A percentile compares a stretch with the other conserved stretches of the same genome.
phyloP scores from a whole-genome alignment of 2,329 filamentous ascomycete species.

The Venturia aucupariae region DNA sequence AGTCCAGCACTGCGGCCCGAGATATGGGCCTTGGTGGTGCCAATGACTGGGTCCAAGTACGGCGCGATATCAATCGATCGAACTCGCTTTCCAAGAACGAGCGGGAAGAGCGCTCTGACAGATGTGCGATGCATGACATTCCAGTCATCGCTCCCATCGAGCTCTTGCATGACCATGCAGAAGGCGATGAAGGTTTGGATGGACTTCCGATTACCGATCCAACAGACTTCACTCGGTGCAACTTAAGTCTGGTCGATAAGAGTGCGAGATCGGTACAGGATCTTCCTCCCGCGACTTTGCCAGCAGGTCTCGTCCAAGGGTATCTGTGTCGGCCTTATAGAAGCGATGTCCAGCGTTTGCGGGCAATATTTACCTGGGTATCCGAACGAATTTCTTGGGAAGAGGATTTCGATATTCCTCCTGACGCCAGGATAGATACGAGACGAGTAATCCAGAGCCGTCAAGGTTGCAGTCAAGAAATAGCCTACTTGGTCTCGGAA shows the following conservation, averaged over 20 bases:
- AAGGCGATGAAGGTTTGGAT: slow-evolving; percentile 84
- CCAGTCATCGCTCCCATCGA: slow-evolving; percentile 83
- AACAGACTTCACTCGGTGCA: slow-evolving; percentile 70
- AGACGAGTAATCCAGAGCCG: slow-evolving; percentile 75
- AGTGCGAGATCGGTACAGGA: slow-evolving; percentile 83
- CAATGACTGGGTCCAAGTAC: slow-evolving; percentile 94
- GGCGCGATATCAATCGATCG: slow-evolving; percentile 88
- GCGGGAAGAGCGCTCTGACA: slow-evolving; percentile 70
- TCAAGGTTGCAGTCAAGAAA: slow-evolving; percentile 79
- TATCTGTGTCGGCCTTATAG: slow-evolving; percentile 92
- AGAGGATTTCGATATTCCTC: slow-evolving; percentile 63
- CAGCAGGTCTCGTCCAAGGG: slow-evolving; percentile 73
- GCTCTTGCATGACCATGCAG: slow-evolving; percentile 70
- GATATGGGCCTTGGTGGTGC: slow-evolving; percentile 60
- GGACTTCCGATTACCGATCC: slow-evolving; percentile 74
- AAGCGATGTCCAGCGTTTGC: slow-evolving; percentile 83
- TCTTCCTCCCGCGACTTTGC: slow-evolving; percentile 72
- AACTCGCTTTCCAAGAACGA: slow-evolving; percentile 90
- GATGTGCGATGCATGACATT: slow-evolving; percentile 91
- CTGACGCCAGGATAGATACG: slow-evolving; percentile 62
- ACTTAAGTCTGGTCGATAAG: slow-evolving; percentile 85
- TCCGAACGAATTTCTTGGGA: slow-evolving; percentile 95
- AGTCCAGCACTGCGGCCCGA: slow-evolving; percentile 34
- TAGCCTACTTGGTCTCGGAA: slow-evolving; percentile 77
- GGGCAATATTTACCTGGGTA: slow-evolving; percentile 96